Conservation (phyloP, 1,139 yeast genomes). For the Taiozyma sp. region DNA sequence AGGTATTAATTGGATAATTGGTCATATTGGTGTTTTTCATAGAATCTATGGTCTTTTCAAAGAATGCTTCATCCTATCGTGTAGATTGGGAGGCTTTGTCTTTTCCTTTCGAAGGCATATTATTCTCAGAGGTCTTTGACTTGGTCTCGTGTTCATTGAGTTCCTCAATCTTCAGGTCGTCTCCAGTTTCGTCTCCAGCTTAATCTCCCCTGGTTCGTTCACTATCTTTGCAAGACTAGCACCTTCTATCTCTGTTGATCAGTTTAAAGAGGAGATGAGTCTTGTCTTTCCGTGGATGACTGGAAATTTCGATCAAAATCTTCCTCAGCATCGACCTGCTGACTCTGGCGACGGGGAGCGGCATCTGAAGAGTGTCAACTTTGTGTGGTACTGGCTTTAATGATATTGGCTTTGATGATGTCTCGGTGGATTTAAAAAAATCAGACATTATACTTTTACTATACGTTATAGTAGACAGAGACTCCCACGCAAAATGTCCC, state of each 20-base stretch:
- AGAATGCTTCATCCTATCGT: neutral
- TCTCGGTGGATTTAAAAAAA: too few relatives aligned
- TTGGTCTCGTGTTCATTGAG: neutral
- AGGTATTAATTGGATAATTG: neutral
- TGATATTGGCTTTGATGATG: too few relatives aligned
- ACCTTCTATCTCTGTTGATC: neutral
- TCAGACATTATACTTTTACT: fast-evolving
- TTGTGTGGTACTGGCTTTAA: too few relatives aligned
- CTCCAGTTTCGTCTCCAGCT: too few relatives aligned
- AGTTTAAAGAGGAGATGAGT: neutral
- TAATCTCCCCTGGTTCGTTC: too few relatives aligned
- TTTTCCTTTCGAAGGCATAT: too few relatives aligned
- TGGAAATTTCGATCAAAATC: neutral
- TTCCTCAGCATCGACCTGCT: neutral
- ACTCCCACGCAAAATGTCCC: neutral
- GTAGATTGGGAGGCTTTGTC: too few relatives aligned
- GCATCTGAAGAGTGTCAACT: neutral
- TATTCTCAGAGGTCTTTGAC: too few relatives aligned
- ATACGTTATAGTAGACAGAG: too few relatives aligned
- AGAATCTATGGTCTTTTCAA: neutral
- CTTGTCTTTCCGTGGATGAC: neutral
- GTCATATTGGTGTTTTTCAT: neutral
- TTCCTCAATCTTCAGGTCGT: too few relatives aligned
- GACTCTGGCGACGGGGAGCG: neutral
- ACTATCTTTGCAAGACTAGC: neutral